These are phyloP conservation scores for Iris macrosiphon DNA, from an alignment of 106 monocot species.

Conservation along the genomic window DNA sequence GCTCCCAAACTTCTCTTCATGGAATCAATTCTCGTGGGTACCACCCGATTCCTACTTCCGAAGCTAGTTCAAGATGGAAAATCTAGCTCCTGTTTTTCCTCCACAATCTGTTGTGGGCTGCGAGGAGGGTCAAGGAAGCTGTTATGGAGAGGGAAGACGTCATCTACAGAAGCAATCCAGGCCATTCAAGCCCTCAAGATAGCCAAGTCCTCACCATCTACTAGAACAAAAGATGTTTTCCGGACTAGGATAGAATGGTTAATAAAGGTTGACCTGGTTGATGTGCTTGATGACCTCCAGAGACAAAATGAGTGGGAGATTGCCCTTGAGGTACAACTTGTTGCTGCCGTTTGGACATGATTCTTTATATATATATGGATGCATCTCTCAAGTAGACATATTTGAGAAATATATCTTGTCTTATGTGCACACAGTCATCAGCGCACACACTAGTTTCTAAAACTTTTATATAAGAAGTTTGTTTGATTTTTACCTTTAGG, in stretches of 20 bases:
- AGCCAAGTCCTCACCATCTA: constrained; percentile 22
- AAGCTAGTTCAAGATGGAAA: background rate
- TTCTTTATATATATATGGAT: too few species aligned
- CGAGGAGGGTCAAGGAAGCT: constrained; percentile 42
- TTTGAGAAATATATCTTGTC: too few species aligned
- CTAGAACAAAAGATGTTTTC: constrained; percentile 23
- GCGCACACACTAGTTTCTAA: too few species aligned
- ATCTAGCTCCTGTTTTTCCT: background rate
- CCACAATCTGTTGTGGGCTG: constrained; percentile 44
- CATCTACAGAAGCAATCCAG: constrained; percentile 74
- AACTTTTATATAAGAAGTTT: too few species aligned
- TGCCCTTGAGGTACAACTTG: constrained; percentile 69
- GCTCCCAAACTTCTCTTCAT: background rate
- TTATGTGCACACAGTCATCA: too few species aligned
- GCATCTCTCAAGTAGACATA: too few species aligned
- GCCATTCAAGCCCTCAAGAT: constrained; percentile 70
- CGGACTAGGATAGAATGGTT: constrained; percentile 24
- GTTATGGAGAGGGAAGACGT: constrained; percentile 40
- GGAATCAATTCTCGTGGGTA: background rate
- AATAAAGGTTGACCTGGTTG: constrained; percentile 43
- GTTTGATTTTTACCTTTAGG: too few species aligned
- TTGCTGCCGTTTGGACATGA: too few species aligned
- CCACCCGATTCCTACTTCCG: background rate
- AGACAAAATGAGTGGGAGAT: constrained; percentile 68
- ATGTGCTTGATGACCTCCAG: constrained; percentile 52